Evolutionary conservation across 768 basidiomycete genomes (phyloP).

Genomic region (Trametes maxima): DNA sequence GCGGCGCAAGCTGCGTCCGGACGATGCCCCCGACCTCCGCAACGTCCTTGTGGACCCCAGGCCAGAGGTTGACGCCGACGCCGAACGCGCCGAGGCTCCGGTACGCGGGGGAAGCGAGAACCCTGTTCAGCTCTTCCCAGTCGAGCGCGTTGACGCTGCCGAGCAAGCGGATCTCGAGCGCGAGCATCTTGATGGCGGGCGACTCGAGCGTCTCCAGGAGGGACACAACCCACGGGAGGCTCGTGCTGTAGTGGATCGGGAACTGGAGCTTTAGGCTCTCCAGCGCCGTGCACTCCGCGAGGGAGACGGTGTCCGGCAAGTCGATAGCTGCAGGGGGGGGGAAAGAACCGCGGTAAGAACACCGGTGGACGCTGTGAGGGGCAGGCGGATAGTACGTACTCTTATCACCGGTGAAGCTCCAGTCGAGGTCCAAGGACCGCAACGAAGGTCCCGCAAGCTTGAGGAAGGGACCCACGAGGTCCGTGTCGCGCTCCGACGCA

Average conservation of each 20-base stretch:
- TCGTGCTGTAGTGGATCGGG: slow-evolving; percentile 23
- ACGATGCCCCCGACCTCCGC: slow-evolving; percentile 21
- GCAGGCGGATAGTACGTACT: slow-evolving; percentile 8
- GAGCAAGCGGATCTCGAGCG: slow-evolving; percentile 28
- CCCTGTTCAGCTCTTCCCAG: slow-evolving; percentile 24
- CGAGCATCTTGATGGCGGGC: slow-evolving; percentile 17
- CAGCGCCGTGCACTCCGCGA: slow-evolving; percentile 23
- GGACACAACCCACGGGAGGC: slow-evolving; percentile 25
- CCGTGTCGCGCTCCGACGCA: slow-evolving; percentile 26
- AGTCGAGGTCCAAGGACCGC: slow-evolving; percentile 29
- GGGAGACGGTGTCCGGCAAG: slow-evolving; percentile 25
- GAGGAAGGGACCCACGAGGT: slow-evolving; percentile 25
- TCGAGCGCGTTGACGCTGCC: slow-evolving; percentile 28
- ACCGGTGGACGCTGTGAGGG: neutral
- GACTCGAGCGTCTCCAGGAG: slow-evolving; percentile 22
- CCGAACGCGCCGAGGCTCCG: slow-evolving; percentile 11
- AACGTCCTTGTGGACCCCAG: slow-evolving; percentile 16
- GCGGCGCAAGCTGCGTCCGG: slow-evolving; percentile 16
- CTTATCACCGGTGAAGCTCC: slow-evolving; percentile 25
- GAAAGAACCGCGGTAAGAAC: neutral
- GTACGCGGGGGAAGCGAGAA: slow-evolving; percentile 13
- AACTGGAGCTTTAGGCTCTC: slow-evolving; percentile 23
- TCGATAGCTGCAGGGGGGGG: slow-evolving; percentile 17
- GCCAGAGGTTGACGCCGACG: slow-evolving; percentile 28
- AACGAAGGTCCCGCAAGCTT: slow-evolving; percentile 23